These are phyloP conservation scores for Sporothrix dimorphospora DNA, from an alignment of 2,329 filamentous ascomycete genomes.

Conservation along the genomic window DNA sequence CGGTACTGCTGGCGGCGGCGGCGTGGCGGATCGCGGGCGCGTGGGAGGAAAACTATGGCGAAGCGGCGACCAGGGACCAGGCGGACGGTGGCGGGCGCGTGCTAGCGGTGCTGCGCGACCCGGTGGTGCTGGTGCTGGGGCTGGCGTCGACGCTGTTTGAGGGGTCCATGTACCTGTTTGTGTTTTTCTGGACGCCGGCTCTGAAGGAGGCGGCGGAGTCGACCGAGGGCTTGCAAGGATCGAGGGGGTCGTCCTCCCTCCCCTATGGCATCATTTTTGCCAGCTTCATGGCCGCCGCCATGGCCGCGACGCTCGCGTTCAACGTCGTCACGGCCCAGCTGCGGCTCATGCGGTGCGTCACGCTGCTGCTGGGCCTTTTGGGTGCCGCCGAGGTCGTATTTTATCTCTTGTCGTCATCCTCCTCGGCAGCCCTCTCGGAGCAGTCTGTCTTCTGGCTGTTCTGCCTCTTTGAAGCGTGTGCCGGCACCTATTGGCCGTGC, in stretches of 20 bases:
- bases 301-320: slow-evolving; percentile 61
- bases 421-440: slow-evolving; percentile 42
- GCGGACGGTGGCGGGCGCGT: slow-evolving; percentile 27
- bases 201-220: slow-evolving; percentile 47
- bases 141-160: slow-evolving; percentile 60
- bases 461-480: slow-evolving; percentile 58
- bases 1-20: slow-evolving; percentile 46
- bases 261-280: slow-evolving; percentile 54
- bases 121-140: slow-evolving; percentile 53
- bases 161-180: slow-evolving; percentile 62
- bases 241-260: slow-evolving; percentile 35
- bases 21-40: slow-evolving; percentile 49
- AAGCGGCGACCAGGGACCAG: slow-evolving; percentile 34
- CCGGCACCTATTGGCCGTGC: slow-evolving; percentile 60
- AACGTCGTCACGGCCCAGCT: slow-evolving; percentile 40
- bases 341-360: slow-evolving; percentile 36
- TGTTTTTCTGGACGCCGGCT: slow-evolving; percentile 61
- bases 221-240: too few species aligned
- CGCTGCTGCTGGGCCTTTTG: slow-evolving; percentile 46
- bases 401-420: slow-evolving; percentile 34
- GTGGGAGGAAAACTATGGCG: slow-evolving; percentile 58
- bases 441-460: slow-evolving; percentile 56
- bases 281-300: slow-evolving; percentile 60
- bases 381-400: slow-evolving; percentile 44
- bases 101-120: slow-evolving; percentile 41